Conservation (phyloP, 2,329 filamentous ascomycete genomes). For the Tympanopsis confertula region DNA sequence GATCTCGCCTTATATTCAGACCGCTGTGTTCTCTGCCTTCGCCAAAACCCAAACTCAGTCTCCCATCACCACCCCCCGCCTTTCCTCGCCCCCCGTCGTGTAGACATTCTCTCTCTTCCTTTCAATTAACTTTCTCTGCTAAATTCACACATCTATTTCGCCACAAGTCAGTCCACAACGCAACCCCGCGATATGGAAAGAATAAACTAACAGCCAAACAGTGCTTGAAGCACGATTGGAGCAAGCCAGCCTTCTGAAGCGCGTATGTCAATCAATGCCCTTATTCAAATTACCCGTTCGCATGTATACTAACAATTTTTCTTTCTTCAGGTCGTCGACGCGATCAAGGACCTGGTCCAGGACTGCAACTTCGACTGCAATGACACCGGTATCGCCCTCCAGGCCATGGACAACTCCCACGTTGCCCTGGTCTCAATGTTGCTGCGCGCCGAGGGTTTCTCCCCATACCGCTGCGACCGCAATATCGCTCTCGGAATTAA, state of each 20-base stretch:
- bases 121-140: too few relatives aligned
- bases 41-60: too few relatives aligned
- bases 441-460: slow-evolving; percentile 90
- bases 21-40: too few relatives aligned
- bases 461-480: slow-evolving; percentile 92
- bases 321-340: slow-evolving; percentile 72
- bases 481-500: slow-evolving; percentile 98
- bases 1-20: too few relatives aligned
- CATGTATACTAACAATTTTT: not conserved
- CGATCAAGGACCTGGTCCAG: slow-evolving; percentile 97
- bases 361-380: slow-evolving; percentile 99
- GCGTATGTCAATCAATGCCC: slow-evolving; percentile 40
- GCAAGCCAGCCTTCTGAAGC: slow-evolving; percentile 89
- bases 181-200: too few relatives aligned
- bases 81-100: too few relatives aligned
- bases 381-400: slow-evolving; percentile 93
- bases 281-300: not conserved
- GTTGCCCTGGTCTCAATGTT: slow-evolving; percentile 98
- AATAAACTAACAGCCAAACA: too few relatives aligned
- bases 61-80: too few relatives aligned
- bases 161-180: too few relatives aligned
- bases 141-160: too few relatives aligned
- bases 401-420: slow-evolving; percentile 99
- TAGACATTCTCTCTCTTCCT: too few relatives aligned
- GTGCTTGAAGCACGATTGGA: slow-evolving; percentile 96